Percentiles rank a stretch among this genome's conserved stretches.
phyloP scores from a whole-genome alignment of 2,329 filamentous ascomycete species.

The Claviceps monticola region DNA sequence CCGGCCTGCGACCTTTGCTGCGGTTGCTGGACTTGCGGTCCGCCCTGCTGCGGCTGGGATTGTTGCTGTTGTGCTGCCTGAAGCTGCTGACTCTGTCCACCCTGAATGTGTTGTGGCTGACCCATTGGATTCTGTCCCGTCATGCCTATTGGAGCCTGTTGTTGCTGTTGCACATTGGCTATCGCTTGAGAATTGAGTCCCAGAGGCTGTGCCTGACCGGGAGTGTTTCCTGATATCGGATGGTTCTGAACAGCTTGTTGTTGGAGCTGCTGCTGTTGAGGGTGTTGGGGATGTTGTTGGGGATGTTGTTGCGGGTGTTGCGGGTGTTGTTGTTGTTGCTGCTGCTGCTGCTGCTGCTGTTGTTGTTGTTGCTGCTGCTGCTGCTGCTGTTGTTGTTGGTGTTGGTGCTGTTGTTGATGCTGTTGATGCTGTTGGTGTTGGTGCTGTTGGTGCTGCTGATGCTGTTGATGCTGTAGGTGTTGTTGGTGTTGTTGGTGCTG shows the following conservation, averaged over 20 bases:
- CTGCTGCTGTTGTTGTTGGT: slow-evolving; percentile 29
- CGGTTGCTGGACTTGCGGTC: slow-evolving; percentile 31
- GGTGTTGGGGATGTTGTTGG: slow-evolving; percentile 26
- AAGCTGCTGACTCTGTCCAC: slow-evolving; percentile 8
- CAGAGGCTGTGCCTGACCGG: slow-evolving; percentile 26
- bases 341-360: slow-evolving; percentile 21
- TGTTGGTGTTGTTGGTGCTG: slow-evolving; percentile 28
- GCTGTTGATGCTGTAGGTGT: slow-evolving; percentile 20
- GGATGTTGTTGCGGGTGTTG: slow-evolving; percentile 8
- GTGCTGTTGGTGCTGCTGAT: slow-evolving; percentile 25
- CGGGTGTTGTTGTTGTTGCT: slow-evolving; percentile 35
- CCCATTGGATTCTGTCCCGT: slow-evolving; percentile 8
- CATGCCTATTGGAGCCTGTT: slow-evolving; percentile 8
- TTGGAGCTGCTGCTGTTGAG: slow-evolving; percentile 19
- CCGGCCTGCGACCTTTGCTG: slow-evolving; percentile 7
- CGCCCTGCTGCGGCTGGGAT: slow-evolving; percentile 29
- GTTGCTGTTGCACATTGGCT: slow-evolving; percentile 22
- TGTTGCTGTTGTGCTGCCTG: slow-evolving; percentile 25
- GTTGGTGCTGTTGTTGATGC: slow-evolving; percentile 30
- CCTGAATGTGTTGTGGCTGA: slow-evolving; percentile 11
- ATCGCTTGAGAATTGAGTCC: slow-evolving; percentile 35
- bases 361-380: slow-evolving; percentile 30
- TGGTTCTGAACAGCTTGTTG: slow-evolving; percentile 22
- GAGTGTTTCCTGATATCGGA: slow-evolving; percentile 27
- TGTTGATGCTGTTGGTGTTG: slow-evolving; percentile 28